phyloP scores from a whole-genome alignment of 169 alveolate genomes.

The Plasmodium cynomolgi region DNA sequence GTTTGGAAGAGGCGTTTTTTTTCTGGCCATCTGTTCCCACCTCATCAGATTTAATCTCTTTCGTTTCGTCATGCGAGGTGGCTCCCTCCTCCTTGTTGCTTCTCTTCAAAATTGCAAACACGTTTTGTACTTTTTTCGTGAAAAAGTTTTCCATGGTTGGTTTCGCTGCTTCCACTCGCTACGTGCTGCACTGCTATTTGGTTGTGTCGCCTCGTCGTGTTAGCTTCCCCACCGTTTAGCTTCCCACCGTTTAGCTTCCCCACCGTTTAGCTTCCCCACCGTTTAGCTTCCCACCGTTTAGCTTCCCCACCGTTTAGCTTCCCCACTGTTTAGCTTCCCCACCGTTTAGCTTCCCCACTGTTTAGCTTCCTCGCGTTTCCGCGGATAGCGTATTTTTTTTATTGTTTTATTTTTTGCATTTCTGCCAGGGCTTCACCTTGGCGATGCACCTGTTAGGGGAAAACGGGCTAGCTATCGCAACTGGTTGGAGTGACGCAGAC shows the following conservation, averaged over 20 bases:
- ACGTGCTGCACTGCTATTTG: neutral
- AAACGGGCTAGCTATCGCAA: neutral
- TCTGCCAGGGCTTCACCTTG: neutral
- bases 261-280: neutral
- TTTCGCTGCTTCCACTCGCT: neutral
- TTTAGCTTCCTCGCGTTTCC: neutral
- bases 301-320: neutral
- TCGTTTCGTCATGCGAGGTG: neutral
- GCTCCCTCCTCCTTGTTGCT: neutral
- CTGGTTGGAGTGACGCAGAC: neutral
- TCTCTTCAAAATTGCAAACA: conserved; percentile 41
- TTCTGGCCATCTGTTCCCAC: neutral
- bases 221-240: neutral
- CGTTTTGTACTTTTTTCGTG: conserved; percentile 59
- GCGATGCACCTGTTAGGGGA: neutral
- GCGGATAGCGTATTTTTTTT: neutral
- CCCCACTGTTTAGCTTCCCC: neutral
- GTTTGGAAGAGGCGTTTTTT: neutral
- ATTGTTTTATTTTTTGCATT: neutral
- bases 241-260: neutral
- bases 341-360: neutral
- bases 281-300: neutral
- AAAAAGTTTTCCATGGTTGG: conserved; percentile 57
- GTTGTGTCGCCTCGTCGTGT: neutral
- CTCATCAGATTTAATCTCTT: neutral